Evolutionary conservation across 768 basidiomycete genomes (phyloP), one percentile per base, ranked within the genome.

Genomic region (Naematelia aurantialba): DNA sequence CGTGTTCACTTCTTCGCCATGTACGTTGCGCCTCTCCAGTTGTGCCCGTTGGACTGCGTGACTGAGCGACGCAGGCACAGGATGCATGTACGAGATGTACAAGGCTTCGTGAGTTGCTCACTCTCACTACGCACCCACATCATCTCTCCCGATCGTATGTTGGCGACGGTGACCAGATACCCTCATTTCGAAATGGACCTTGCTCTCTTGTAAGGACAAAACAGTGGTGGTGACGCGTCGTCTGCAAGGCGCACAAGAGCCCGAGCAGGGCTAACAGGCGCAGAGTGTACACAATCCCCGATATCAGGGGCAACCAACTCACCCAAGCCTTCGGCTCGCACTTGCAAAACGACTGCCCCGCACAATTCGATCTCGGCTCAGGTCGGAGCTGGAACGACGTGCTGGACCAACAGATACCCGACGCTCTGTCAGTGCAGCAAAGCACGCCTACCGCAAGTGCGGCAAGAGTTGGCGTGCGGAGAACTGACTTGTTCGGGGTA

Each of bases 1-100:
- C 5, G 69, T 74, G 13, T 76, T 72, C 34, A 59, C 45, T 3
- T 39, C 51, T 2, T 62, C 69, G n/a, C 25, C 61, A 60, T 76
- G 75, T 58, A 66, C 34, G 34, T 39, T 17, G 34, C 17, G n/a
- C n/a, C n/a, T 39, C 34, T 39, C 34, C 34, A 8, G 17, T 17
- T 39, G 8, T 39, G 34, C 8, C 34, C 17, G 17, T 39, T 8
- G n/a, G n/a, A 8, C 8, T 39, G 34, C 8, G 8, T 39, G 34
- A 17, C 34, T 39, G 34, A 39, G 8, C 8, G 34, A 39, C 34
- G 34, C 17, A 39, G 34, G 34, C 17, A 39, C 67, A 3, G 75
- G 75, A 25, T 76, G 75, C 46, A 70, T 72, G 66, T 67, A 73
- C 54, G 72, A 76, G 56, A 34, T 76, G 34, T 74, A 68, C 59